phyloP scores from a whole-genome alignment of 768 basidiomycete species.

The Trametes villosa region DNA sequence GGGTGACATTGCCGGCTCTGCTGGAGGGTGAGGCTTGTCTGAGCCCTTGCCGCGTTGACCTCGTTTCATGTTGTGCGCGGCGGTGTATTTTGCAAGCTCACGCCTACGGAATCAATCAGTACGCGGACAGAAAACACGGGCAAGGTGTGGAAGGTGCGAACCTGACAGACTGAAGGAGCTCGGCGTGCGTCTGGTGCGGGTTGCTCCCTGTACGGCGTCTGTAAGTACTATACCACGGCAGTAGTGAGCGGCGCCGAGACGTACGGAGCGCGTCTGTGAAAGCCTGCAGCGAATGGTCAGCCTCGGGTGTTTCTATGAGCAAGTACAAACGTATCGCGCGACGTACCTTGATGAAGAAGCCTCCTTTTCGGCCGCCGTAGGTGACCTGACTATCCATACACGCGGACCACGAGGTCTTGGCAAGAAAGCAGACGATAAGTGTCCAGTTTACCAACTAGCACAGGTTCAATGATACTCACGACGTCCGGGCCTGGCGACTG shows the following conservation, averaged over 20 bases:
- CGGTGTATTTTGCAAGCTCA: slow-evolving; percentile 20
- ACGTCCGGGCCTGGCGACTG: slow-evolving; percentile 8
- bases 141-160: neutral
- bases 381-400: slow-evolving; percentile 29
- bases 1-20: neutral
- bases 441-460: neutral
- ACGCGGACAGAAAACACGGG: too few relatives aligned
- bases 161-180: slow-evolving; percentile 20
- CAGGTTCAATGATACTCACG: neutral
- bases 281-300: slow-evolving; percentile 13
- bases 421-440: neutral
- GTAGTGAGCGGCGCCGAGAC: neutral
- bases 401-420: slow-evolving; percentile 30
- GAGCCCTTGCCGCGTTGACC: neutral
- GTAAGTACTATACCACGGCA: neutral
- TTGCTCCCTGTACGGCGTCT: slow-evolving; percentile 1
- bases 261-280: slow-evolving; percentile 24
- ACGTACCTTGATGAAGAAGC: slow-evolving; percentile 28
- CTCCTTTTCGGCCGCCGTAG: slow-evolving; percentile 19
- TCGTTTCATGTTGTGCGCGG: slow-evolving; percentile 10
- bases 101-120: neutral
- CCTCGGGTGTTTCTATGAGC: neutral
- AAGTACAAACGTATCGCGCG: neutral
- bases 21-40: too few relatives aligned
- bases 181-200: slow-evolving; percentile 16